Evolutionary conservation across 2,329 filamentous ascomycete genomes (phyloP).

Genomic region (Diplodia scrobiculata): DNA sequence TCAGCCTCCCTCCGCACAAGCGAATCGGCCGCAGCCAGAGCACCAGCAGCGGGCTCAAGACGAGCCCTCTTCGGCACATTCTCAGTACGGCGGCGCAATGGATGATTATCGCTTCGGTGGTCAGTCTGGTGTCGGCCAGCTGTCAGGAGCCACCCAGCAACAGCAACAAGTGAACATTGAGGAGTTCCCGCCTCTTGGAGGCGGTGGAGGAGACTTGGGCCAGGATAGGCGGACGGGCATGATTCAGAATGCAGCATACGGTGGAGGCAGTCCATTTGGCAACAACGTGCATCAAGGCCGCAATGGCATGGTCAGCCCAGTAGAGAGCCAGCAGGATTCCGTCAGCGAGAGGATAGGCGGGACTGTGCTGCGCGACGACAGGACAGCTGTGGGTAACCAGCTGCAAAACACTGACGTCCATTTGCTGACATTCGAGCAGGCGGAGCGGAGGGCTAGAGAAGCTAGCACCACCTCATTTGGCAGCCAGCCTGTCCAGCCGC

Average conservation of each 20-base stretch:
- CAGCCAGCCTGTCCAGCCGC: constrained; percentile 27
- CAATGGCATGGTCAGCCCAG: constrained; percentile 47
- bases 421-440: neutral
- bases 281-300: constrained; percentile 48
- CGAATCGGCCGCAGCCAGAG: constrained; percentile 44
- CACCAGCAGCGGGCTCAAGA: constrained; percentile 48
- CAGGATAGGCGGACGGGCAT: constrained; percentile 55
- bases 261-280: constrained; percentile 44
- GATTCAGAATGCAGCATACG: constrained; percentile 54
- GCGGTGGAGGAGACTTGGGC: constrained; percentile 53
- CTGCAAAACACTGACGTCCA: no score
- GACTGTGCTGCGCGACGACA: constrained; percentile 25
- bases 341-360: constrained; percentile 26
- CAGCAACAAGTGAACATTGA: constrained; percentile 61
- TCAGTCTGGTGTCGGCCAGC: constrained; percentile 56
- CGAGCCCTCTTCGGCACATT: constrained; percentile 43
- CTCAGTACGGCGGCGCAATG: constrained; percentile 55
- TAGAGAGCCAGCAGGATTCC: constrained; percentile 42
- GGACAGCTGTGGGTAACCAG: constrained; percentile 4
- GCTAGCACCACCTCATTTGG: constrained; percentile 29
- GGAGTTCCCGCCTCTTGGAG: constrained; percentile 63
- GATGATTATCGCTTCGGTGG: constrained; percentile 62
- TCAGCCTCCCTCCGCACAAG: constrained; percentile 35
- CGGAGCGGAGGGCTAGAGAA: constrained; percentile 26
- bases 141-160: constrained; percentile 51